Evolutionary conservation across 2,329 filamentous ascomycete genomes (phyloP).

Genomic region (Microsporum ferrugineum): DNA sequence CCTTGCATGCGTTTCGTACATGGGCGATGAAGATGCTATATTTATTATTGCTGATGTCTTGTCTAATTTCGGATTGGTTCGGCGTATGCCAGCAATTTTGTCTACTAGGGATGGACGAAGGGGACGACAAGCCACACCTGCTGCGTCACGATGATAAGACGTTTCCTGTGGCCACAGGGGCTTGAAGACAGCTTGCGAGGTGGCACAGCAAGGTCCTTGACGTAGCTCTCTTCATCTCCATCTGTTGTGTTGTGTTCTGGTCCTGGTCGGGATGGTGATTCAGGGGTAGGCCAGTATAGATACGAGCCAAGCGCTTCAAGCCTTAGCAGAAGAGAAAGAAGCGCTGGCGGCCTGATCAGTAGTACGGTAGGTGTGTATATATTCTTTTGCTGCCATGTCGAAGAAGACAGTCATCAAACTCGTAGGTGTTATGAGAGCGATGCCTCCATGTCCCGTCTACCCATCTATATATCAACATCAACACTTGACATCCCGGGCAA

Average conservation of each 20-base stretch:
- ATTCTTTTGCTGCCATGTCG: not conserved
- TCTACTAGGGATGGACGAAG: not conserved
- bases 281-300: not conserved
- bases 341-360: not conserved
- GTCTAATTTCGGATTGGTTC: conserved; percentile 1
- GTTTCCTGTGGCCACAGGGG: not conserved
- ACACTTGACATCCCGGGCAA: not conserved
- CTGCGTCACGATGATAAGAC: not conserved
- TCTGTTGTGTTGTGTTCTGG: not conserved
- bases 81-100: not conserved
- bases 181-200: not conserved
- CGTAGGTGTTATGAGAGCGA: too few relatives aligned
- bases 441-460: not conserved
- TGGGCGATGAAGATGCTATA: not conserved
- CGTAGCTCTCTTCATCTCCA: not conserved
- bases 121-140: not conserved
- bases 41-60: not conserved
- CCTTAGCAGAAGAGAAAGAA: not conserved
- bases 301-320: not conserved
- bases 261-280: not conserved
- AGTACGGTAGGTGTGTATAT: not conserved
- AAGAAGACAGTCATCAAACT: not conserved
- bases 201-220: not conserved
- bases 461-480: too few relatives aligned
- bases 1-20: not conserved